Percentiles rank a stretch among this genome's conserved stretches.
Conservation (phyloP, 2,329 filamentous ascomycete species). For the Colletotrichum salicis region DNA sequence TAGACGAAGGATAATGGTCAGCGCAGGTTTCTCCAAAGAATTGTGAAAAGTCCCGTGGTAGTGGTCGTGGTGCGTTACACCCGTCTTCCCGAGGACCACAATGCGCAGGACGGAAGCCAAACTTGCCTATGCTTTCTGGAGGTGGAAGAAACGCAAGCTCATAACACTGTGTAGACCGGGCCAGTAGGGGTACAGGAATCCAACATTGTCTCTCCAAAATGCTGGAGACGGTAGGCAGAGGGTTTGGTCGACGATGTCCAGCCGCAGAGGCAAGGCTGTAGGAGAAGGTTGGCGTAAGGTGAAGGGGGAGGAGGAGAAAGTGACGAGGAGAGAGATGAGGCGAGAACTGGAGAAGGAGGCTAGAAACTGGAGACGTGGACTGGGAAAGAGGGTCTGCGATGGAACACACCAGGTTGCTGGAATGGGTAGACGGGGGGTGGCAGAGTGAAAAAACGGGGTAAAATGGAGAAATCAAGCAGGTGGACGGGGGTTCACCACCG, state of each 20-base stretch:
- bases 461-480: slow-evolving; percentile 17
- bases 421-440: slow-evolving; percentile 18
- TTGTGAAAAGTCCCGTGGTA: not conserved
- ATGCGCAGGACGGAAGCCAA: slow-evolving; percentile 3
- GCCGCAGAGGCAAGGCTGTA: not conserved
- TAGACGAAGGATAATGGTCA: slow-evolving; percentile 3
- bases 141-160: slow-evolving; percentile 17
- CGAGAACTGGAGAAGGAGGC: slow-evolving; percentile 15
- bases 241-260: not conserved
- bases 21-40: not conserved
- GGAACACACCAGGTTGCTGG: slow-evolving; percentile 30
- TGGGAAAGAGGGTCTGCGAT: slow-evolving; percentile 29
- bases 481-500: not conserved
- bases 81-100: slow-evolving; percentile 1
- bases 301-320: not conserved
- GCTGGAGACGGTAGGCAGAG: not conserved
- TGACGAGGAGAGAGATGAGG: slow-evolving; percentile 7
- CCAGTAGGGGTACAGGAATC: slow-evolving; percentile 5
- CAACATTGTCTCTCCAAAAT: slow-evolving; percentile 24
- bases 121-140: not conserved
- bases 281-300: not conserved
- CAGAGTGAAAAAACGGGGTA: slow-evolving; percentile 32
- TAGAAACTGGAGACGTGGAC: slow-evolving; percentile 4
- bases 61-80: not conserved
- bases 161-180: slow-evolving; percentile 24